phyloP scores from a whole-genome alignment of 805 yeast genomes.

The Zygosaccharomyces rouxii region DNA sequence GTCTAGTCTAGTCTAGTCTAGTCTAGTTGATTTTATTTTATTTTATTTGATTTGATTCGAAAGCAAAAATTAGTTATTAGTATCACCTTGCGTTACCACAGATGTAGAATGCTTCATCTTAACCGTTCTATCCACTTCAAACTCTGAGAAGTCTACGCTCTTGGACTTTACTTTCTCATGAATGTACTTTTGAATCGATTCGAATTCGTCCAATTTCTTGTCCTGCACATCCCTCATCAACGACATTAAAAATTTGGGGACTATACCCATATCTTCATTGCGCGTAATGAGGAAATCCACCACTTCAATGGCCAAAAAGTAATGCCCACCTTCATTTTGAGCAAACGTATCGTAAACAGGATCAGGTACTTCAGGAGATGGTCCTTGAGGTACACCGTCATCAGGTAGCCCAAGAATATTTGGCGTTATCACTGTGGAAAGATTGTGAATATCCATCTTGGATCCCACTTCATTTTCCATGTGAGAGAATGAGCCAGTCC shows the following conservation, averaged over 20 bases:
- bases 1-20: too few relatives aligned
- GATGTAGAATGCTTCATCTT: slow-evolving; percentile 27
- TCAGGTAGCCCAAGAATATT: slow-evolving; percentile 60
- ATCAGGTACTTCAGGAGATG: slow-evolving; percentile 28
- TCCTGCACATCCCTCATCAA: slow-evolving; percentile 40
- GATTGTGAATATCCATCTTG: slow-evolving; percentile 92
- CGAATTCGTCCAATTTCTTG: slow-evolving; percentile 14
- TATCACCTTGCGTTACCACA: slow-evolving; percentile 20
- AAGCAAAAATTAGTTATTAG: slow-evolving; percentile 7
- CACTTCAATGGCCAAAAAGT: slow-evolving; percentile 87
- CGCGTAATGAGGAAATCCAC: slow-evolving; percentile 76
- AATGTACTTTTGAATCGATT: slow-evolving; percentile 20
- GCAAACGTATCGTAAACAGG: slow-evolving; percentile 39
- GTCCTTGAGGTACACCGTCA: slow-evolving; percentile 20
- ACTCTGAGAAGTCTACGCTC: slow-evolving; percentile 27
- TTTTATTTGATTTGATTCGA: not conserved
- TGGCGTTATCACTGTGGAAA: slow-evolving; percentile 94
- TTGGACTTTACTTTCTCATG: slow-evolving; percentile 12
- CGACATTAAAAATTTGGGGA: slow-evolving; percentile 61
- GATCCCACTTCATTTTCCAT: slow-evolving; percentile 87
- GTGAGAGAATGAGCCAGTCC: slow-evolving; percentile 95
- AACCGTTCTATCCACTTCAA: slow-evolving; percentile 22
- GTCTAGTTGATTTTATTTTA: too few relatives aligned
- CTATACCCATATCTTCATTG: slow-evolving; percentile 71
- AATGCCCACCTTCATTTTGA: slow-evolving; percentile 56